Conservation (phyloP, 306 rosid genomes). For the Rosa chinensis region DNA sequence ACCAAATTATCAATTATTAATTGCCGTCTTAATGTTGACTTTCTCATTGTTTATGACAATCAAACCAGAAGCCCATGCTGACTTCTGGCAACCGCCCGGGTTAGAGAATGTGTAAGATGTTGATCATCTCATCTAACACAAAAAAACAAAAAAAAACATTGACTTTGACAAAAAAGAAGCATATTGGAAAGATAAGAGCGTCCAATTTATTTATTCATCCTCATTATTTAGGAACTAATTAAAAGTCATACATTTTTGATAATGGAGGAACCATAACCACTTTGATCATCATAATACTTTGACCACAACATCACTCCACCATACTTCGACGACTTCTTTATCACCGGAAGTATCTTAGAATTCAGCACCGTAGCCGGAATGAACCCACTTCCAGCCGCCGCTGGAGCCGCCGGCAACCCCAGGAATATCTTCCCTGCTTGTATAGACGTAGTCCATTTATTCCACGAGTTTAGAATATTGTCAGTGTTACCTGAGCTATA, state of each 20-base stretch:
- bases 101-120: not conserved
- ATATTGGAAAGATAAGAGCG: not conserved
- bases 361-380: slow-evolving; percentile 54
- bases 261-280: slow-evolving; percentile 53
- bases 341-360: slow-evolving; percentile 49
- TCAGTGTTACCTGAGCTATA: slow-evolving; percentile 47
- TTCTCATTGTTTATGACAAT: too few relatives aligned
- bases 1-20: too few relatives aligned
- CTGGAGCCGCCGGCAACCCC: slow-evolving; percentile 62
- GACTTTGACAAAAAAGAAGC: not conserved
- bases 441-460: slow-evolving; percentile 44
- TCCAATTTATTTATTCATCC: not conserved
- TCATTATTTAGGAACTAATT: not conserved
- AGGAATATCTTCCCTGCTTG: slow-evolving; percentile 38
- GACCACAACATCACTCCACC: slow-evolving; percentile 90
- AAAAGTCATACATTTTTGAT: slow-evolving; percentile 40
- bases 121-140: not conserved
- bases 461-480: slow-evolving; percentile 59
- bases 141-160: not conserved
- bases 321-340: slow-evolving; percentile 49
- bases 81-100: too few relatives aligned
- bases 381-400: slow-evolving; percentile 64
- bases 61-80: too few relatives aligned
- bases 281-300: slow-evolving; percentile 46
- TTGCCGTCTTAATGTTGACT: too few relatives aligned